Conservation (phyloP, 495 filamentous ascomycete genomes). For the Pseudomonodictys pantanalensis region DNA sequence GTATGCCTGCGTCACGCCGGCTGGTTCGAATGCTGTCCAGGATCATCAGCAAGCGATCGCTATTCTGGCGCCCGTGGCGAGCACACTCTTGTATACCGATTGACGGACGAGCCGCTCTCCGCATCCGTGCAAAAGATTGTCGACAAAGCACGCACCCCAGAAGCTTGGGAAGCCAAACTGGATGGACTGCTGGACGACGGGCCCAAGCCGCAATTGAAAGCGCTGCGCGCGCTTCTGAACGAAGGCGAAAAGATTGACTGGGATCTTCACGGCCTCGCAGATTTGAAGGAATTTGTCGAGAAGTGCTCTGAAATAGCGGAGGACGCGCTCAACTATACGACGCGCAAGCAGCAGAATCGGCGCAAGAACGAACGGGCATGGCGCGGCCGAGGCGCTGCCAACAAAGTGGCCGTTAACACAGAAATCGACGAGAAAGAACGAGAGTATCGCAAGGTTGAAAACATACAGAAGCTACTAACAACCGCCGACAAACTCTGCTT, state of each 20-base stretch:
- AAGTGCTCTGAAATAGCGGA: slow-evolving; percentile 98
- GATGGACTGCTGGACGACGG: slow-evolving; percentile 78
- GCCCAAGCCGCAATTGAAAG: slow-evolving; percentile 79
- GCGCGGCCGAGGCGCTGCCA: slow-evolving; percentile 64
- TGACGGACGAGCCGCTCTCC: slow-evolving; percentile 67
- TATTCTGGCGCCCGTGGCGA: slow-evolving; percentile 45
- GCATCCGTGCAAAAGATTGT: slow-evolving; percentile 69
- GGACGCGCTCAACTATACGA: slow-evolving; percentile 94
- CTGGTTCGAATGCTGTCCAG: slow-evolving; percentile 69
- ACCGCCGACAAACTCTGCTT: slow-evolving; percentile 87
- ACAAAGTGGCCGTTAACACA: slow-evolving; percentile 54
- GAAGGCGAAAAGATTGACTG: slow-evolving; percentile 98
- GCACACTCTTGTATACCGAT: slow-evolving; percentile 71
- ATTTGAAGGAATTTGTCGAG: slow-evolving; percentile 85
- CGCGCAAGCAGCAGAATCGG: slow-evolving; percentile 95
- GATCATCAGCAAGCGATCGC: slow-evolving; percentile 49
- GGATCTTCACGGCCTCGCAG: slow-evolving; percentile 77
- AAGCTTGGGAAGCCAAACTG: slow-evolving; percentile 88
- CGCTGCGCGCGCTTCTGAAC: slow-evolving; percentile 75
- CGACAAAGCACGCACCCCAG: slow-evolving; percentile 81
- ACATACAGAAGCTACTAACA: slow-evolving; percentile 78
- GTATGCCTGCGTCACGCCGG: slow-evolving; percentile 79
- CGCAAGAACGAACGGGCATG: slow-evolving; percentile 94
- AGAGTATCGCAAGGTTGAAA: slow-evolving; percentile 85
- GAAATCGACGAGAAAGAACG: slow-evolving; percentile 87